phyloP scores from a whole-genome alignment of 345 rosid species.

The Erucastrum elatum region DNA sequence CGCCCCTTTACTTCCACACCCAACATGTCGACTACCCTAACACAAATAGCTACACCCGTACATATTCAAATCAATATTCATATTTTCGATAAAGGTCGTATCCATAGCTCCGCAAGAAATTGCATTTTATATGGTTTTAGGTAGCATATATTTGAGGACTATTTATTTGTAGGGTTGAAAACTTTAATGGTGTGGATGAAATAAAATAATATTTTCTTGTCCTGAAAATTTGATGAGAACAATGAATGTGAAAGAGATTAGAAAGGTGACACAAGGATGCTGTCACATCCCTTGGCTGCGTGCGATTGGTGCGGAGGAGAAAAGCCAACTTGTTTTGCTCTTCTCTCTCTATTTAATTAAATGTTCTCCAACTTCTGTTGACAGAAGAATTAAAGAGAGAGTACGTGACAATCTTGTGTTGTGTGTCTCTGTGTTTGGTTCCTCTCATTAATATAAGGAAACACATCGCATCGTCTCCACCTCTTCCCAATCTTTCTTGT shows the following conservation, averaged over 20 bases:
- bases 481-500: neutral
- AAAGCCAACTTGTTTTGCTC: slow-evolving; percentile 10
- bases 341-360: neutral
- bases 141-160: neutral
- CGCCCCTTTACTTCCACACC: too few relatives aligned
- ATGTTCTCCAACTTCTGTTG: neutral
- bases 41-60: too few relatives aligned
- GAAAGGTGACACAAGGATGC: neutral
- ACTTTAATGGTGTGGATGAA: neutral
- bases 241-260: neutral
- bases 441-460: neutral
- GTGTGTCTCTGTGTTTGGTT: too few relatives aligned
- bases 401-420: too few relatives aligned
- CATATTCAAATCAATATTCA: neutral
- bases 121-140: neutral
- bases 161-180: neutral
- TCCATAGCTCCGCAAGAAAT: neutral
- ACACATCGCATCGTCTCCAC: slow-evolving; percentile 21
- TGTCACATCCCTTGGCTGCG: neutral
- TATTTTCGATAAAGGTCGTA: neutral
- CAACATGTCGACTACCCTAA: neutral
- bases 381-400: too few relatives aligned
- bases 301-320: neutral
- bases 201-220: neutral
- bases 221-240: neutral